A percentile compares a stretch with the other conserved stretches of the same genome.
These are phyloP conservation scores for Arthrinium puccinioides DNA, from an alignment of 2,329 filamentous ascomycete species.

Conservation along the genomic window DNA sequence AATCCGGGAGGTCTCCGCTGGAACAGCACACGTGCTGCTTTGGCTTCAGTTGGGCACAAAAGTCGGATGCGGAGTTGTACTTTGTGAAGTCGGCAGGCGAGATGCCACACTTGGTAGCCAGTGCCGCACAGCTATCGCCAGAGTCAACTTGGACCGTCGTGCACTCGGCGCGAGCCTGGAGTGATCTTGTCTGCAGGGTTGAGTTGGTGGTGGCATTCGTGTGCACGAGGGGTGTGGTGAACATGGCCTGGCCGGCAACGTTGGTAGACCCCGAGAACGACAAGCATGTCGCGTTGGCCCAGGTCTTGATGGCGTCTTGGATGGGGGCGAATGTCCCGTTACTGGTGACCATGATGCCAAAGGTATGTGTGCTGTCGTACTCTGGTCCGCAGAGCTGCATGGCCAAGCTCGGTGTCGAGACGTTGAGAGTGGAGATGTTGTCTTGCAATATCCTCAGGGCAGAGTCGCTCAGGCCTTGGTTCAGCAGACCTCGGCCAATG, in stretches of 20 bases:
- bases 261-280: constrained; percentile 12
- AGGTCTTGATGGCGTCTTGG: constrained; percentile 21
- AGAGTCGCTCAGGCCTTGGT: constrained; percentile 15
- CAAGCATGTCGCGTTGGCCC: constrained; percentile 20
- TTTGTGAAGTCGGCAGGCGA: constrained; percentile 13
- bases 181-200: background rate
- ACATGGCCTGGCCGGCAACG: constrained; percentile 4
- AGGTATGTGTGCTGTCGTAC: constrained; percentile 22
- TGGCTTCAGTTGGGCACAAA: constrained; percentile 24
- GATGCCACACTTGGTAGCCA: constrained; percentile 19
- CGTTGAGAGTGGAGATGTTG: constrained; percentile 13
- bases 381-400: constrained; percentile 27
- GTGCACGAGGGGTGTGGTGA: constrained; percentile 1
- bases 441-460: constrained; percentile 21
- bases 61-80: constrained; percentile 13
- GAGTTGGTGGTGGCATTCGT: background rate
- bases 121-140: constrained; percentile 16
- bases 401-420: constrained; percentile 20
- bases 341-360: constrained; percentile 25
- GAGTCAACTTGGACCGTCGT: background rate
- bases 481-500: constrained; percentile 24
- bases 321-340: constrained; percentile 22
- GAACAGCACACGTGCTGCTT: constrained; percentile 30
- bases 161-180: constrained; percentile 1
- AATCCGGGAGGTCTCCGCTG: constrained; percentile 24